phyloP scores from a whole-genome alignment of 139 green algal species.

The Chlorella sp. region DNA sequence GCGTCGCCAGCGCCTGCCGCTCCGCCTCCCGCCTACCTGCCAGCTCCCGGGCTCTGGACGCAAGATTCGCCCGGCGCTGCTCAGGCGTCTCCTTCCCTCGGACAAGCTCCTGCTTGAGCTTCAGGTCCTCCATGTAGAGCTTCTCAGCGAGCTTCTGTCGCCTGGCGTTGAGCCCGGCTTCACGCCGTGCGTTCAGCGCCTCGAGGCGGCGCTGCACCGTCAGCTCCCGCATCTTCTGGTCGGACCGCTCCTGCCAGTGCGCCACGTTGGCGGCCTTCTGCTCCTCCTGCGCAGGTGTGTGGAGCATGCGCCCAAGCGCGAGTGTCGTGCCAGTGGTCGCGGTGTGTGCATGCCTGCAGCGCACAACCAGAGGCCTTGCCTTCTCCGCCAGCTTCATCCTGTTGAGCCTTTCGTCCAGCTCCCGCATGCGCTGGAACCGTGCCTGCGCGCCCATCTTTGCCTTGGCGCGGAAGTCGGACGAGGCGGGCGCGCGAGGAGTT shows the following conservation, averaged over 20 bases:
- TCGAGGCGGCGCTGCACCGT: slow-evolving; percentile 29
- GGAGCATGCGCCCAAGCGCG: no score
- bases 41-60: slow-evolving; percentile 31
- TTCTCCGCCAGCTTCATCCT: neutral
- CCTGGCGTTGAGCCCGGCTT: slow-evolving; percentile 30
- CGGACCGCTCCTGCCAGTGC: neutral
- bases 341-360: no score
- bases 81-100: slow-evolving; percentile 42
- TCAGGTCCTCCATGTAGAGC: slow-evolving; percentile 73
- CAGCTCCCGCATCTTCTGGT: slow-evolving; percentile 13
- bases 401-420: slow-evolving; percentile 7
- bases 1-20: slow-evolving; percentile 27
- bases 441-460: no score
- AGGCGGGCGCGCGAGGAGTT: no score
- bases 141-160: slow-evolving; percentile 33
- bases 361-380: no score
- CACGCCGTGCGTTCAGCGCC: slow-evolving; percentile 22
- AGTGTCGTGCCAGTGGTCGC: no score
- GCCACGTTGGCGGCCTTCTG: neutral
- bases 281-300: neutral
- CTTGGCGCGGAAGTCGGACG: no score
- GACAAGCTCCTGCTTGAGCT: slow-evolving; percentile 72
- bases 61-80: slow-evolving; percentile 42
- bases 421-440: neutral
- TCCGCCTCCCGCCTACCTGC: slow-evolving; percentile 34